Evolutionary conservation across 192 early-diverging fungal species (phyloP), one percentile per base, ranked within the genome.

Genomic region (Backusella circina): DNA sequence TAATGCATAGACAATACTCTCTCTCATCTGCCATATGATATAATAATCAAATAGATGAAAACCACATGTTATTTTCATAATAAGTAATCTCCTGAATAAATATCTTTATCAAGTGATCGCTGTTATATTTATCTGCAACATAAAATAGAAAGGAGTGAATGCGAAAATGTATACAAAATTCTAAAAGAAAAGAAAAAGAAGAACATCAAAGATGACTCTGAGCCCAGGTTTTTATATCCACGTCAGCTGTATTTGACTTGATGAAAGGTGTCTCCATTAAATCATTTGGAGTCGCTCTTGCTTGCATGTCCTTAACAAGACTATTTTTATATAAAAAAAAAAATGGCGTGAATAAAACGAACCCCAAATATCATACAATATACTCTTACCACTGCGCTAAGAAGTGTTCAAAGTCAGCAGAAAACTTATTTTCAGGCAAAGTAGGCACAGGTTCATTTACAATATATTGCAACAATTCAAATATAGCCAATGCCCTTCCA

Each of bases 401-500:
- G 77, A 99, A 90, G 44, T 92, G 91, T 67, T 92, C 90, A 70
- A 99, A 88, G 33, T 90, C 89, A 8, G 77, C 76, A 13, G 94
- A 89, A 79, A 95, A 97, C 74, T 93, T 78, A 13, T 90, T 89
- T 8, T 79, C 73, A 13, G 97, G 92, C 33, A 98, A 86, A 33
- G 84, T 88, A 15, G 97, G 97, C 65, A 92, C 81, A 6, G 93
- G 91, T 75, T 97, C 95, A 76, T 95, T 93, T 8, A 92, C 92
- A 73, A 99, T 97, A 75, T 93, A 95, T 80, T 95, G 93, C 71
- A 99, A 88, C 75, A 99, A 85, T 68, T 99, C 97, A 81, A 99
- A 94, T 36, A 96, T 93, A n/a, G 93, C 90, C 82, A 94, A 72
- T 21, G 88, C 83, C 77, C 86, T 88, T 51, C 87, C 83, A 65